Base-by-base conservation (phyloP, 805 yeast genomes). In the Yarrowia osloensis region DNA sequence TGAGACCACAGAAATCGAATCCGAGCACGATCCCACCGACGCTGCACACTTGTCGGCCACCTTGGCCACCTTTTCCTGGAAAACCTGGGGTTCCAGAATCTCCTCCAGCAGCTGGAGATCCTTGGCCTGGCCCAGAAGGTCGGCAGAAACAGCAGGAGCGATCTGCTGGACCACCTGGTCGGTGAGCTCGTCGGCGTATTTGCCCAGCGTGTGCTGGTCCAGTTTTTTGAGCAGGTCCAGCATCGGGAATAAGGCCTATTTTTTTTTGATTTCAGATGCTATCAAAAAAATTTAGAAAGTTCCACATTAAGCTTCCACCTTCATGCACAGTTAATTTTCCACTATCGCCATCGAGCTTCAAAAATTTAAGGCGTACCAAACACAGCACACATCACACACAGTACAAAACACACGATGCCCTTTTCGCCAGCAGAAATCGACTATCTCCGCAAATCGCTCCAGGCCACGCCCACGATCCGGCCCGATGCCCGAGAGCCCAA, bases 401-500 rank as follows among this genome's bases (percentile, higher is more conserved):
- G 6, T 9, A 9, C 4, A 47, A 4, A 4, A 17, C 24, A 28
- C 7, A 54, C 17, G 31, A 78, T 76, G 80, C 73, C 72, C 50
- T 72, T 75, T 21, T 77, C 81, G 4, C 75, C 77, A 21, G 72
- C 81, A 13, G 81, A 79, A 71, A 73, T 77, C 35, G 74, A 78
- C n/a, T 94, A 88, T 74, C 79, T 94, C 26, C 85, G 87, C 73
- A 92, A 89, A 62, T 91, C 97, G 0, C 79, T 94, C 28, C 74
- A 81, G 8, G 80, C 80, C 15, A 68, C 73, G 2, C 88, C 93
- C 0, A 85, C 89, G 4, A 81, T 87, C 35, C 84, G 99, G 69
- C 96, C 98, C 1, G 99, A 95, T 76, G 90, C 97, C 0, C 84
- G 99, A 72, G 78, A 81, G 8, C 81, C 81, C 15, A 80, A 82